Percentiles rank a stretch among this genome's conserved stretches.
phyloP scores from a whole-genome alignment of 2,329 filamentous ascomycete species.

The Trichoderma guizhouense region DNA sequence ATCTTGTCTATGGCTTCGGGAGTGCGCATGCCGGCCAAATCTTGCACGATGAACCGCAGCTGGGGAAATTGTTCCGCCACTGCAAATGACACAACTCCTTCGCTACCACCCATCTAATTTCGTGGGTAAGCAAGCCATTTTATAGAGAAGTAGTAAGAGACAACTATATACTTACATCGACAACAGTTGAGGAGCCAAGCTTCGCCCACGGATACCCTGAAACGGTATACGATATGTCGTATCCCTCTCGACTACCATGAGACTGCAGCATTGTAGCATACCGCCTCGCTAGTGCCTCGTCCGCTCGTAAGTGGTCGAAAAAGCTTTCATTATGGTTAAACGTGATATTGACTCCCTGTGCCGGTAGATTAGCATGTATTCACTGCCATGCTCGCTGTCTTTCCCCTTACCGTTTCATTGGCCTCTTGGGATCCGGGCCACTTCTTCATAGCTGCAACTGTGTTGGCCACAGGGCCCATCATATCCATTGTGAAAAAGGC shows the following conservation, averaged over 20 bases:
- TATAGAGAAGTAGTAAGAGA: neutral
- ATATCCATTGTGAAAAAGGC: constrained; percentile 31
- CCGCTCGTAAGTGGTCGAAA: constrained; percentile 23
- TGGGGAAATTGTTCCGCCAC: neutral
- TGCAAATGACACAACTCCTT: neutral
- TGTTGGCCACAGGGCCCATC: constrained; percentile 30
- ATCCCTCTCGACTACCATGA: constrained; percentile 26
- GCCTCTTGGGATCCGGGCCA: constrained; percentile 37
- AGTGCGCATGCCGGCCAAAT: neutral
- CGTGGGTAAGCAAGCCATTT: neutral
- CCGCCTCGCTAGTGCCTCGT: constrained; percentile 26
- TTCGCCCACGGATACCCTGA: neutral
- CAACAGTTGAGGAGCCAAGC: neutral
- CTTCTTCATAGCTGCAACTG: constrained; percentile 33
- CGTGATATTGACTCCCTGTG: constrained; percentile 29
- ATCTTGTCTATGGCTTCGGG: neutral
- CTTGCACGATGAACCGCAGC: neutral
- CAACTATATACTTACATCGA: neutral
- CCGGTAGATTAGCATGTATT: neutral
- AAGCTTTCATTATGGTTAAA: constrained; percentile 21
- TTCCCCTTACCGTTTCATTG: constrained; percentile 29
- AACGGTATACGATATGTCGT: constrained; percentile 24
- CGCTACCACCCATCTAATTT: neutral
- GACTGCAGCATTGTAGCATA: constrained; percentile 34
- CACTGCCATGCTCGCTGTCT: neutral